Evolutionary conservation across 2,329 filamentous ascomycete genomes (phyloP), one percentile per base, ranked within the genome.

Genomic region (Davidsoniella neocaledoniae): DNA sequence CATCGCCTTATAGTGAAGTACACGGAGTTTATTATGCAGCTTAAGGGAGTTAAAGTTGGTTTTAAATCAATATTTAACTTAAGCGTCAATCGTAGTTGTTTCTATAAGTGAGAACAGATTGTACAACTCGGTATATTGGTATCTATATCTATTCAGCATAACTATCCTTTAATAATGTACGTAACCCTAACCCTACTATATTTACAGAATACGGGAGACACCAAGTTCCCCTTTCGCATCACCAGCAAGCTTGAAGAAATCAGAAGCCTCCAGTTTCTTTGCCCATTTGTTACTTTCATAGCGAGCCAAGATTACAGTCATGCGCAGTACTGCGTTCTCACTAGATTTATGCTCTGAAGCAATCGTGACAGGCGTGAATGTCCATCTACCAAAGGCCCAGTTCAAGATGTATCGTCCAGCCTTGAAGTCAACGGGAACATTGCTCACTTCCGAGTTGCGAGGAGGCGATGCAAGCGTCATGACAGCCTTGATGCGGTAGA

Each of bases 331-430:
- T 1, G 70, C 63, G 43, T 81, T 67, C 36, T 69, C 64, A 58
- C 74, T 74, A 36, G 76, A 71, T 55, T 69, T 62, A 60, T 79
- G 73, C 61, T 80, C 73, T 1, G 61, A 60, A 1, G 60, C 59
- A 6, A 62, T 61, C 0, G 62, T 59, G 3, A 73, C 59, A 4
- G 76, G 71, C 1, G 87, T 93, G 60, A 90, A 94, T 0, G 79
- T 94, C 90, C 91, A 98, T 26, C 91, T 75, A 0, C 87, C 87
- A 66, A 98, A 98, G 0, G 91, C 91, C 91, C 91, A 98, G 63
- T 98, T 98, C 53, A 98, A 73, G 42, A 98, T 94, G 61, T 91
- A 95, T 50, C 84, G 72, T 2, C 59, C 62, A n/a, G 61, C 55
- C 2, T 25, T 26, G 2, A 54, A 53, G 6, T 58, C 59, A 4